These are phyloP conservation scores for Hemileccinum rubropunctum DNA, from an alignment of 768 basidiomycete species.

Conservation along the genomic window DNA sequence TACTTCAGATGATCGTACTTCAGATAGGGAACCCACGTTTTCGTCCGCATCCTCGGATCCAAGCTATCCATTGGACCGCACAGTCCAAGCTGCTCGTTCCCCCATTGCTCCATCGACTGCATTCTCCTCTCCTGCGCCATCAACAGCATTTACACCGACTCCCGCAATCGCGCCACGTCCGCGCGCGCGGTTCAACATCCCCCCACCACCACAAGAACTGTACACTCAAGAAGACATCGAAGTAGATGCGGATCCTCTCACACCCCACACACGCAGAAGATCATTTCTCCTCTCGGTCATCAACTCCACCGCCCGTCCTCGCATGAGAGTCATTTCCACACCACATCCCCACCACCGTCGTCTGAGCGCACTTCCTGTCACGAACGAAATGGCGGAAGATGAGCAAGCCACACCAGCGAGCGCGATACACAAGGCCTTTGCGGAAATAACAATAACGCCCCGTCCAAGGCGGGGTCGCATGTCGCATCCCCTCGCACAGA, in stretches of 20 bases:
- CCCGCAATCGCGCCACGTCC: conserved; percentile 61
- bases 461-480: conserved; percentile 49
- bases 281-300: conserved; percentile 85
- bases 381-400: conserved; percentile 33
- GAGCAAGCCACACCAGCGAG: conserved; percentile 31
- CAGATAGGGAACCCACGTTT: conserved; percentile 59
- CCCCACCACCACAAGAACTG: conserved; percentile 42
- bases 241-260: conserved; percentile 48
- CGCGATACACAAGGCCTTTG: conserved; percentile 52
- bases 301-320: conserved; percentile 76
- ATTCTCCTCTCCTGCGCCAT: conserved; percentile 54
- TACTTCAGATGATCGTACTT: conserved; percentile 25
- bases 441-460: conserved; percentile 66
- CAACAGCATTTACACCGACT: conserved; percentile 64
- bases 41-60: conserved; percentile 59
- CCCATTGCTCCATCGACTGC: conserved; percentile 39
- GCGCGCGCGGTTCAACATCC: conserved; percentile 60
- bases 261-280: conserved; percentile 69
- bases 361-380: conserved; percentile 61
- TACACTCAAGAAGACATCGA: conserved; percentile 33
- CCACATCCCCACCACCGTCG: conserved; percentile 44
- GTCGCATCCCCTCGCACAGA: conserved; percentile 68
- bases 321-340: conserved; percentile 43
- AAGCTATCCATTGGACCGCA: conserved; percentile 30
- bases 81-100: conserved; percentile 29